Evolutionary conservation across 1,284 basidiomycete species (phyloP).

Genomic region (Bjerkandera adusta): DNA sequence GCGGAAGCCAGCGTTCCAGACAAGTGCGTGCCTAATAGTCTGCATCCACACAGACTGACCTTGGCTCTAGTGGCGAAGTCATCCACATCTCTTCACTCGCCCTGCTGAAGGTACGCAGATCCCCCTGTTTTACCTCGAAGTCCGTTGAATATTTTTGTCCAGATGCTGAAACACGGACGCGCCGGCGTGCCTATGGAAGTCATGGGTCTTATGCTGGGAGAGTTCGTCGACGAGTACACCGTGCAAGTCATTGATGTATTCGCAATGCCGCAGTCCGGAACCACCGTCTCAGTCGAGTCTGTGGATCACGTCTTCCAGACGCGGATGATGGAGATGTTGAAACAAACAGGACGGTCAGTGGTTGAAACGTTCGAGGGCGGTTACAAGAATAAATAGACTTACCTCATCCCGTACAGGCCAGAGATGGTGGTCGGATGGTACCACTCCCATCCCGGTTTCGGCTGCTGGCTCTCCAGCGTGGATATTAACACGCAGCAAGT

Average conservation of each 20-base stretch:
- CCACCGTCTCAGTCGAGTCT: slow-evolving; percentile 97
- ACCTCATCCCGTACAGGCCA: slow-evolving; percentile 51
- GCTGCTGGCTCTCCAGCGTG: slow-evolving; percentile 98
- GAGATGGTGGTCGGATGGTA: slow-evolving; percentile 99
- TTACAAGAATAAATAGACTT: background rate
- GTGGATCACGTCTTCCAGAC: slow-evolving; percentile 99
- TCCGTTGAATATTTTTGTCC: background rate
- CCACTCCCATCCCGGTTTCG: slow-evolving; percentile 99
- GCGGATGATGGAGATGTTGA: slow-evolving; percentile 99
- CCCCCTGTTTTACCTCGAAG: background rate
- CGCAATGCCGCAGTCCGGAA: slow-evolving; percentile 99
- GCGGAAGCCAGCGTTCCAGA: slow-evolving; percentile 56
- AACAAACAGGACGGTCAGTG: slow-evolving; percentile 93
- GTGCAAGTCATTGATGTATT: slow-evolving; percentile 98
- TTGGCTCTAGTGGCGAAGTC: slow-evolving; percentile 79
- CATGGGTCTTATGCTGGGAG: slow-evolving; percentile 99
- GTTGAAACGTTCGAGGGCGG: slow-evolving; percentile 7
- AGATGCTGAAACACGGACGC: slow-evolving; percentile 99
- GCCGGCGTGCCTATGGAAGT: slow-evolving; percentile 99
- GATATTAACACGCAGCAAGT: slow-evolving; percentile 99
- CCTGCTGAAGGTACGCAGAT: slow-evolving; percentile 74
- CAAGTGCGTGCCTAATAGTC: slow-evolving; percentile 51
- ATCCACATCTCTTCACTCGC: slow-evolving; percentile 96
- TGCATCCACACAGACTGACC: background rate
- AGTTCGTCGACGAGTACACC: slow-evolving; percentile 99